phyloP scores from a whole-genome alignment of 2,329 filamentous ascomycete species.

The Ophidiomyces ophidiicola region DNA sequence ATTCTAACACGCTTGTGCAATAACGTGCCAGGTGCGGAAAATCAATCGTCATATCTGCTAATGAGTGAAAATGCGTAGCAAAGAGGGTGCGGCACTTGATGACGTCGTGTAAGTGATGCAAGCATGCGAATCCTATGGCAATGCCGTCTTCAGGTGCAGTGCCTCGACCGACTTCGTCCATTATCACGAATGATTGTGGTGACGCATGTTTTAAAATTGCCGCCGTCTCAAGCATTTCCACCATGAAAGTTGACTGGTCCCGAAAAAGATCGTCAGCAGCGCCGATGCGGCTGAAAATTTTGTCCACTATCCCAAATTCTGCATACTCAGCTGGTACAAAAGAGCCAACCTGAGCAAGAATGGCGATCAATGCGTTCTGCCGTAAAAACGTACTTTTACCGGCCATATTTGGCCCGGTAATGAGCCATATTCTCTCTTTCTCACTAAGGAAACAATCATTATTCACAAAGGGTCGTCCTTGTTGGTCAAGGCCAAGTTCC shows the following conservation, averaged over 20 bases:
- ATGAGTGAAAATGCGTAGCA: constrained; percentile 82
- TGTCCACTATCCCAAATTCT: constrained; percentile 82
- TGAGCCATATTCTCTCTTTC: constrained; percentile 55
- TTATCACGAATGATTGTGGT: constrained; percentile 76
- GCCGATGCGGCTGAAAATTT: constrained; percentile 84
- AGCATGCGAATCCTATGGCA: constrained; percentile 76
- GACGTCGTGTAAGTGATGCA: constrained; percentile 67
- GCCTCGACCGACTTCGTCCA: constrained; percentile 94
- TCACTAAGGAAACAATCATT: constrained; percentile 82
- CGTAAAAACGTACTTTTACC: constrained; percentile 93
- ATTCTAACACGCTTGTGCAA: constrained; percentile 81
- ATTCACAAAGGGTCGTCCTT: constrained; percentile 67
- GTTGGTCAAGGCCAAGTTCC: constrained; percentile 64
- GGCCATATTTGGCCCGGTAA: constrained; percentile 90
- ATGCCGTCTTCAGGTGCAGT: constrained; percentile 87
- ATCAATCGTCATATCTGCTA: constrained; percentile 61
- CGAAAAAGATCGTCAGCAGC: constrained; percentile 90
- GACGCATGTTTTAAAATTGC: constrained; percentile 80
- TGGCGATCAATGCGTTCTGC: constrained; percentile 87
- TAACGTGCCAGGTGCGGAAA: constrained; percentile 56
- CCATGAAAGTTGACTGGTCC: constrained; percentile 97
- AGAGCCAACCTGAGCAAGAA: constrained; percentile 82
- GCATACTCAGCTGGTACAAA: constrained; percentile 85
- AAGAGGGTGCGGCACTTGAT: constrained; percentile 76
- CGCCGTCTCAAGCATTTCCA: constrained; percentile 96